phyloP scores from a whole-genome alignment of 345 rosid genomes.

The Reutealis trisperma region DNA sequence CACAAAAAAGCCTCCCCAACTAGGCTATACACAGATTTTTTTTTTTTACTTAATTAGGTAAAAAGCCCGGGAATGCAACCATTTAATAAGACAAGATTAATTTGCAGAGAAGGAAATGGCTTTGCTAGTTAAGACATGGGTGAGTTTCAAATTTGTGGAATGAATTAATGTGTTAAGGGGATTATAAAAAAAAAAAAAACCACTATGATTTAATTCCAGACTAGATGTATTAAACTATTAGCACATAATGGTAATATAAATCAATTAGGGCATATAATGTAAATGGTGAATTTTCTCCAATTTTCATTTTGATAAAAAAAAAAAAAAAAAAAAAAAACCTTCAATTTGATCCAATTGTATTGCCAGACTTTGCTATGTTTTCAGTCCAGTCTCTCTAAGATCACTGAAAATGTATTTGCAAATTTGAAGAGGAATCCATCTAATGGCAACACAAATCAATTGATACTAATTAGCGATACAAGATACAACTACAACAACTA shows the following conservation, averaged over 20 bases:
- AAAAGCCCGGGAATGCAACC: too few relatives aligned
- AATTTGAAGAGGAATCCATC: not conserved
- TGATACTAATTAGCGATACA: not conserved
- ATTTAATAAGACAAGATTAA: too few relatives aligned
- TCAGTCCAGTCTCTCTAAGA: too few relatives aligned
- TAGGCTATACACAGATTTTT: too few relatives aligned
- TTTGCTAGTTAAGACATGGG: not conserved
- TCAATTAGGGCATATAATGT: not conserved
- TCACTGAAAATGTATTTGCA: too few relatives aligned
- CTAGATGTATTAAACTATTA: not conserved
- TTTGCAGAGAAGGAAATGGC: not conserved
- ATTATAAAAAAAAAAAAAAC: too few relatives aligned
- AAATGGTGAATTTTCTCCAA: not conserved
- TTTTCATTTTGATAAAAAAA: too few relatives aligned
- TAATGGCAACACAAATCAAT: not conserved
- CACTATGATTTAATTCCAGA: not conserved
- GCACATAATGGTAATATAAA: not conserved
- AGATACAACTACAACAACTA: not conserved
- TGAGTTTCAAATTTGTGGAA: not conserved
- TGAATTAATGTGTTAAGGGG: not conserved
- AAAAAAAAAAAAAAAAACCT: not conserved
- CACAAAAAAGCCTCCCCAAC: too few relatives aligned
- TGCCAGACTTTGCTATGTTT: not conserved
- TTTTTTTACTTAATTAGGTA: too few relatives aligned
- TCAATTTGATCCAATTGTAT: not conserved